A percentile compares a stretch with the other conserved stretches of the same genome.
Conservation (phyloP, 2,329 filamentous ascomycete genomes). For the Aureobasidium sp. region DNA sequence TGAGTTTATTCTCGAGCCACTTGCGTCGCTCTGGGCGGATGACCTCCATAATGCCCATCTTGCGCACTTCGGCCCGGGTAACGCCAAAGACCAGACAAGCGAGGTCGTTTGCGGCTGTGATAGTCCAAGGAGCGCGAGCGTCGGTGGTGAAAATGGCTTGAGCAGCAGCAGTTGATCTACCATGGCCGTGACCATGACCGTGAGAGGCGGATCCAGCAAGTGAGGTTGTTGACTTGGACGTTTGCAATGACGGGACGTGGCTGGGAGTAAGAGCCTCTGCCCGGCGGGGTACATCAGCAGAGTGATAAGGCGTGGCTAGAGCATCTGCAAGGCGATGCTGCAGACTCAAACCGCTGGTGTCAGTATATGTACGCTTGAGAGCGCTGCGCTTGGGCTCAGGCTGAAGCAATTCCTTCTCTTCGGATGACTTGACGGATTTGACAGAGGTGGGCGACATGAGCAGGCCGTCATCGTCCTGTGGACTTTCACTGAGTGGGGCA, state of each 20-base stretch:
- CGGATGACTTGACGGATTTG: neutral
- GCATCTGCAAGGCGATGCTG: slow-evolving; percentile 80
- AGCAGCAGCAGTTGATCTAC: slow-evolving; percentile 79
- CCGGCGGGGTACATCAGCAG: slow-evolving; percentile 35
- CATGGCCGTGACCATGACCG: slow-evolving; percentile 63
- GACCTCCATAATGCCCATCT: slow-evolving; percentile 89
- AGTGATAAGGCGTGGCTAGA: slow-evolving; percentile 70
- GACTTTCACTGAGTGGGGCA: slow-evolving; percentile 35
- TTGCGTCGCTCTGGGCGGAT: slow-evolving; percentile 83
- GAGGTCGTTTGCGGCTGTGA: slow-evolving; percentile 89
- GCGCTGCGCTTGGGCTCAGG: slow-evolving; percentile 17
- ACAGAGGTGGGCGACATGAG: neutral
- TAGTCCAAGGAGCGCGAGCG: slow-evolving; percentile 82
- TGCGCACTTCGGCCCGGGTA: slow-evolving; percentile 88
- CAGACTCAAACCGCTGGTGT: slow-evolving; percentile 67
- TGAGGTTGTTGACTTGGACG: slow-evolving; percentile 24
- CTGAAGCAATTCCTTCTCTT: neutral
- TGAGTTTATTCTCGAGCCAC: slow-evolving; percentile 83
- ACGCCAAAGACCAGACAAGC: slow-evolving; percentile 98
- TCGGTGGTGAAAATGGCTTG: slow-evolving; percentile 99
- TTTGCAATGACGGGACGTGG: slow-evolving; percentile 21
- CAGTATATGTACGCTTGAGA: slow-evolving; percentile 81
- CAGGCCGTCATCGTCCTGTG: slow-evolving; percentile 15
- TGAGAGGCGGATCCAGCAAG: slow-evolving; percentile 22
- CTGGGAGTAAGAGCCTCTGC: slow-evolving; percentile 14